Evolutionary conservation across 352 stramenopile species (phyloP).

Genomic region (Sclerospora graminicola): DNA sequence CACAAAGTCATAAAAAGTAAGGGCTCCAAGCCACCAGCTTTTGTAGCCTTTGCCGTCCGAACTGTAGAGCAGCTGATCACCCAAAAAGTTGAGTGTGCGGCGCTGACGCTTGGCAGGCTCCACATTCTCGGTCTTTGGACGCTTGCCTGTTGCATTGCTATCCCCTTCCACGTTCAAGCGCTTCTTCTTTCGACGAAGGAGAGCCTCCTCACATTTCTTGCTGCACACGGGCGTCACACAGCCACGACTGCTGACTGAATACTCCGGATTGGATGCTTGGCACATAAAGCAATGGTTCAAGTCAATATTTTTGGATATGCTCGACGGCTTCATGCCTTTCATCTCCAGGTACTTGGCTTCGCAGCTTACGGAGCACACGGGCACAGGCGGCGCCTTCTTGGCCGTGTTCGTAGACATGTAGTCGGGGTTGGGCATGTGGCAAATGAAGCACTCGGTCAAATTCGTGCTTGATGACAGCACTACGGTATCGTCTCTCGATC

Average conservation of each 20-base stretch:
- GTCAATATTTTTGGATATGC: constrained; percentile 13
- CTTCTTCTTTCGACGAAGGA: constrained; percentile 32
- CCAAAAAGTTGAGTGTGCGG: constrained; percentile 60
- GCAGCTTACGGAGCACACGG: constrained; percentile 45
- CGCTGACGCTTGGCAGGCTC: constrained; percentile 34
- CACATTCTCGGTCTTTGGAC: constrained; percentile 20
- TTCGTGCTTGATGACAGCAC: constrained; percentile 12
- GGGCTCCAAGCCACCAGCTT: constrained; percentile 75
- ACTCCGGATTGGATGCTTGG: constrained; percentile 42
- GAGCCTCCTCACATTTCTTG: constrained; percentile 52
- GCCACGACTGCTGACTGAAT: constrained; percentile 49
- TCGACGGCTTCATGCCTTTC: constrained; percentile 35
- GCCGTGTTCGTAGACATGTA: constrained; percentile 55
- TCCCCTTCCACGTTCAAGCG: constrained; percentile 12
- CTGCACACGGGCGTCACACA: constrained; percentile 52
- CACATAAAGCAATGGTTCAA: constrained; percentile 54
- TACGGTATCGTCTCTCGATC: constrained; percentile 12
- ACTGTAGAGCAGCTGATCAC: constrained; percentile 61
- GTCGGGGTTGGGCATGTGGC: constrained; percentile 42
- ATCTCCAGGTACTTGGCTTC: constrained; percentile 44
- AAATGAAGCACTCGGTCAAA: constrained; percentile 43
- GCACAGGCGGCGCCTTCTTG: constrained; percentile 42
- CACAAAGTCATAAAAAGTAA: constrained; percentile 80
- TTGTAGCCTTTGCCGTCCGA: constrained; percentile 72
- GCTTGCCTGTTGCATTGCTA: constrained; percentile 11